Conservation (phyloP, 108 stramenopile species). For the Nitzschia inconspicua region DNA sequence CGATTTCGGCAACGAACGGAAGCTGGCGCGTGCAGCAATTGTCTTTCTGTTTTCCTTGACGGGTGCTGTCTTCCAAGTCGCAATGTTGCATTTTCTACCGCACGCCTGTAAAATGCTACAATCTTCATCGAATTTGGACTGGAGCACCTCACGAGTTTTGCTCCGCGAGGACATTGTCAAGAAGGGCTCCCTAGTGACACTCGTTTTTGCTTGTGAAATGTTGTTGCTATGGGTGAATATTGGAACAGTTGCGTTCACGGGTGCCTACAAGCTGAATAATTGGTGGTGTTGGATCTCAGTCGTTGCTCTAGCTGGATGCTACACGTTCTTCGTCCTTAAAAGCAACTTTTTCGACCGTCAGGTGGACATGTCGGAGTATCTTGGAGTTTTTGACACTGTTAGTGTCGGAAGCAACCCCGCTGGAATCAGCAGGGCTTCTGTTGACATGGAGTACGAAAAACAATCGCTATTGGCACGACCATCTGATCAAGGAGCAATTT, state of each 20-base stretch:
- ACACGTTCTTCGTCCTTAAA: neutral
- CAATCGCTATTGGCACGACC: neutral
- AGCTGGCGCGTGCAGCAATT: conserved; percentile 1
- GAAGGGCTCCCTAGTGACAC: conserved; percentile 9
- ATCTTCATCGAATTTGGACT: conserved; percentile 2
- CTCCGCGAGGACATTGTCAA: conserved; percentile 1
- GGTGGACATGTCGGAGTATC: no score
- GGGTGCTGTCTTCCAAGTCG: conserved; percentile 11
- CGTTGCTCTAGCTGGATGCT: neutral
- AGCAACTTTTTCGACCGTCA: no score
- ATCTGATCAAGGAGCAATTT: neutral
- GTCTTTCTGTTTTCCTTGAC: conserved; percentile 10
- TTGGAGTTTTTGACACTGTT: no score
- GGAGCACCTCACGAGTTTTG: neutral
- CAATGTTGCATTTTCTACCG: conserved; percentile 17
- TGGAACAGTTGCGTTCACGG: conserved; percentile 2
- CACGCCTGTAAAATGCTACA: neutral
- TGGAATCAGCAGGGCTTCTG: no score
- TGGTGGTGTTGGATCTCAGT: conserved; percentile 13
- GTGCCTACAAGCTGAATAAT: conserved; percentile 3
- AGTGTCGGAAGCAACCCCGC: no score
- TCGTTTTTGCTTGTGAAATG: conserved; percentile 11
- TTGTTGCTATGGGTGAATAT: conserved; percentile 8
- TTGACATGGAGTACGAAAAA: no score
- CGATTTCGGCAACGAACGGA: neutral